A percentile compares a stretch with the other conserved stretches of the same genome.
These are phyloP conservation scores for Apiotrichum gracile DNA, from an alignment of 1,284 basidiomycete genomes.

Conservation along the genomic window DNA sequence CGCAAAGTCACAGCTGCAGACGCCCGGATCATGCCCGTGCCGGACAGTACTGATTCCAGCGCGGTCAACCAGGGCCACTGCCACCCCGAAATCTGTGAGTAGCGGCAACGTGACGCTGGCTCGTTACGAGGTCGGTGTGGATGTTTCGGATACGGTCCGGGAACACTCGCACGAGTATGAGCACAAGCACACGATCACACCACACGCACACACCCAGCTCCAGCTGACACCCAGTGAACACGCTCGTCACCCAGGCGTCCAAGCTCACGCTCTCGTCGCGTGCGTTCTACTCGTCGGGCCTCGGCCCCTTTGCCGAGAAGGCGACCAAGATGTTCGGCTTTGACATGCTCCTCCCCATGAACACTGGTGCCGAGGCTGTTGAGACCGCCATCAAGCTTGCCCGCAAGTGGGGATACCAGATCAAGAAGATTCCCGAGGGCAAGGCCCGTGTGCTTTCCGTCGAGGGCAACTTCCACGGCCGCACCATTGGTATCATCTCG, in stretches of 20 bases:
- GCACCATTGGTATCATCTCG: conserved; percentile 82
- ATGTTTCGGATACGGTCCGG: no score
- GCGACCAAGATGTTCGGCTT: conserved; percentile 80
- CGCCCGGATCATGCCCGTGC: background rate
- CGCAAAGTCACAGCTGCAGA: background rate
- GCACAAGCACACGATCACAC: no score
- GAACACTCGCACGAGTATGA: no score
- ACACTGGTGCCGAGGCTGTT: conserved; percentile 97
- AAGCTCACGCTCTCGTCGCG: conserved; percentile 89
- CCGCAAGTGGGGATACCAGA: conserved; percentile 83
- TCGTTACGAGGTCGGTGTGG: no score
- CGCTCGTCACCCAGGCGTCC: conserved; percentile 79
- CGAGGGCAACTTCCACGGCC: conserved; percentile 91
- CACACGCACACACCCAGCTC: no score
- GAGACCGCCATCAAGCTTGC: conserved; percentile 77
- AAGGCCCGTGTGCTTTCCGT: conserved; percentile 84
- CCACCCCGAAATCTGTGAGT: conserved; percentile 60
- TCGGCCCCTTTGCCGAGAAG: conserved; percentile 82
- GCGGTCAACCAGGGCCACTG: conserved; percentile 92
- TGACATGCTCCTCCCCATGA: conserved; percentile 98
- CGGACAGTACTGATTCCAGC: conserved; percentile 45
- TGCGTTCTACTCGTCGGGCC: conserved; percentile 91
- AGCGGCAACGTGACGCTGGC: background rate
- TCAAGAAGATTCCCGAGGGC: conserved; percentile 76
- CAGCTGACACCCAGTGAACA: conserved; percentile 54